These are phyloP conservation scores for Bretschneidera sinensis DNA, from an alignment of 345 rosid genomes.

Conservation along the genomic window DNA sequence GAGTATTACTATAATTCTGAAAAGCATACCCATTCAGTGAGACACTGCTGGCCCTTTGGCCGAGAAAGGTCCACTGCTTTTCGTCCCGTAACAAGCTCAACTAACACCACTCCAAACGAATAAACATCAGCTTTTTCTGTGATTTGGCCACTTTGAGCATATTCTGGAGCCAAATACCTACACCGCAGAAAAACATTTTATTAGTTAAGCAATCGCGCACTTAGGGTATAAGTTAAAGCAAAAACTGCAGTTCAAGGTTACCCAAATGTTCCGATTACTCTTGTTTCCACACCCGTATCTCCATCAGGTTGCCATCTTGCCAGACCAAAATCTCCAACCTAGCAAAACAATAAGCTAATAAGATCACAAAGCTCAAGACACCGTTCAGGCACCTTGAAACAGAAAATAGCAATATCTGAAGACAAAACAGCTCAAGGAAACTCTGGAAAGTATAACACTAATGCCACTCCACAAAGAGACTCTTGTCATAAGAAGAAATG, in stretches of 20 bases:
- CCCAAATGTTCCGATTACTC: constrained; percentile 99
- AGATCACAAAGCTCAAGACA: background rate
- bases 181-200: constrained; percentile 16
- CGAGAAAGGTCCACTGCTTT: constrained; percentile 86
- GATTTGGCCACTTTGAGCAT: constrained; percentile 96
- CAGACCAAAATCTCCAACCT: constrained; percentile 99
- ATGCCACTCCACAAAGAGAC: too few relatives aligned
- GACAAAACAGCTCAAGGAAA: background rate
- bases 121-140: constrained; percentile 98
- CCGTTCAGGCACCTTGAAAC: background rate
- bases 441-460: background rate
- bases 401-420: background rate
- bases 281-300: constrained; percentile 86
- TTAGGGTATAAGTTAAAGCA: constrained; percentile 7
- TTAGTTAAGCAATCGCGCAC: background rate
- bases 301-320: constrained; percentile 99
- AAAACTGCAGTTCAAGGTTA: constrained; percentile 27
- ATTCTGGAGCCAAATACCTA: constrained; percentile 98
- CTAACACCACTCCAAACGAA: constrained; percentile 94
- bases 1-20: constrained; percentile 8
- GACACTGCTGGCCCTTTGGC: constrained; percentile 98
- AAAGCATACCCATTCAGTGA: constrained; percentile 89
- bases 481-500: background rate
- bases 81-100: constrained; percentile 94
- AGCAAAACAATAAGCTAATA: constrained; percentile 10